These are phyloP conservation scores for Cicer bijugum DNA, from an alignment of 306 rosid species.

Conservation along the genomic window DNA sequence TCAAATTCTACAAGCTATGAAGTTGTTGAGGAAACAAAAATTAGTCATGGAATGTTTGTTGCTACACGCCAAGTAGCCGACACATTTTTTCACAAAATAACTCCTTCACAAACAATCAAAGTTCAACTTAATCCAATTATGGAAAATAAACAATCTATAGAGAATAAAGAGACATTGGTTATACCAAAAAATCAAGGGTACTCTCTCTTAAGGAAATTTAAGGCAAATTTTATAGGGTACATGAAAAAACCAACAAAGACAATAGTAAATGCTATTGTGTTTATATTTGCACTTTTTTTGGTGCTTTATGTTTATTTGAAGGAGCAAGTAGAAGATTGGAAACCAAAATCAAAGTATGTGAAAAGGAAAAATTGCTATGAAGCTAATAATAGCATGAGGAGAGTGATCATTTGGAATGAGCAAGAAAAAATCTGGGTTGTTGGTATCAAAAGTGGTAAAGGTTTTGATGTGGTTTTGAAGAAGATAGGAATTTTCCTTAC, in stretches of 20 bases:
- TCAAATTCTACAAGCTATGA: constrained; percentile 77
- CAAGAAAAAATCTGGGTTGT: constrained; percentile 48
- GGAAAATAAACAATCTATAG: constrained; percentile 37
- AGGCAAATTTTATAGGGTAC: constrained; percentile 43
- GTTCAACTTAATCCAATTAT: constrained; percentile 71
- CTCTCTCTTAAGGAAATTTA: constrained; percentile 43
- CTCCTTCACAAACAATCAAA: constrained; percentile 78
- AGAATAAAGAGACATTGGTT: constrained; percentile 33
- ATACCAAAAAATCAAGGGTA: constrained; percentile 33
- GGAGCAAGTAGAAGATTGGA: constrained; percentile 47
- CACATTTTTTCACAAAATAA: constrained; percentile 83
- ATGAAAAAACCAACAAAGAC: constrained; percentile 53
- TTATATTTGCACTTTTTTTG: constrained; percentile 53
- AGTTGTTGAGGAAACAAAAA: constrained; percentile 77
- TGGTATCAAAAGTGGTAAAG: constrained; percentile 55
- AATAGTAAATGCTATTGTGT: constrained; percentile 49
- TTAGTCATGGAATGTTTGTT: constrained; percentile 81
- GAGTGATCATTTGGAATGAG: constrained; percentile 42
- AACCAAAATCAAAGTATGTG: constrained; percentile 20
- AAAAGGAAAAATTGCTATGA: constrained; percentile 21
- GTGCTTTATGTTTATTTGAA: constrained; percentile 49
- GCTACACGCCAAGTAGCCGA: constrained; percentile 80
- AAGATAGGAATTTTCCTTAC: constrained; percentile 73
- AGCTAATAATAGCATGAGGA: constrained; percentile 32
- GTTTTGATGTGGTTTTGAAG: constrained; percentile 61